Evolutionary conservation across 23 red algal genomes (phyloP).

Genomic region (Gracilaria gracilis): DNA sequence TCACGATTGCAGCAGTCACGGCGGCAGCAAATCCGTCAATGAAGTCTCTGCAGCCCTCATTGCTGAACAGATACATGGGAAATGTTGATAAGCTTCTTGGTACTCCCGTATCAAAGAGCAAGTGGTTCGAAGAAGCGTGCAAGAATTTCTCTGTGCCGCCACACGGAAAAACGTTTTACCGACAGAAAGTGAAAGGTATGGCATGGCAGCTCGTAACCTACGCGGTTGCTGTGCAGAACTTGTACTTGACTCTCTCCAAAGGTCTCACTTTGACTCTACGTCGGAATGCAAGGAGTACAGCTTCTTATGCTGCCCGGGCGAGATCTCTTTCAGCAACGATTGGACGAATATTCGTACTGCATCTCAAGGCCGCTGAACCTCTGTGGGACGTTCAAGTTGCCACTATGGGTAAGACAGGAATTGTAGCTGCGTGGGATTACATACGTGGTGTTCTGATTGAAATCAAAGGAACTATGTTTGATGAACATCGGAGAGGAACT

Average conservation of each 20-base stretch:
- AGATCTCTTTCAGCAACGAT: slow-evolving; percentile 53
- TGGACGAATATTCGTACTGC: slow-evolving; percentile 68
- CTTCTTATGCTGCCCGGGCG: slow-evolving; percentile 33
- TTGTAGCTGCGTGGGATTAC: slow-evolving; percentile 83
- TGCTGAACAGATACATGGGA: neutral
- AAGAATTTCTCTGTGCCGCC: slow-evolving; percentile 54
- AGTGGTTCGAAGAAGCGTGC: slow-evolving; percentile 37
- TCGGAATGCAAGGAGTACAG: slow-evolving; percentile 27
- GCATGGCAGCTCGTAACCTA: slow-evolving; percentile 75
- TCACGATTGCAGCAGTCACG: slow-evolving; percentile 54
- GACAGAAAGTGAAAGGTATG: slow-evolving; percentile 63
- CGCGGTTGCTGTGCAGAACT: slow-evolving; percentile 61
- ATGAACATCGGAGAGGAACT: slow-evolving; percentile 51
- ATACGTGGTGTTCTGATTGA: slow-evolving; percentile 66
- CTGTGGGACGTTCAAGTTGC: slow-evolving; percentile 61
- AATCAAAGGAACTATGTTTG: slow-evolving; percentile 73
- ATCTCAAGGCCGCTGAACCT: slow-evolving; percentile 56
- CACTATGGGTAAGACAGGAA: slow-evolving; percentile 42
- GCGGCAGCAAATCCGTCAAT: slow-evolving; percentile 42
- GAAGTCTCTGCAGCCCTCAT: slow-evolving; percentile 26
- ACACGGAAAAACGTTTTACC: neutral
- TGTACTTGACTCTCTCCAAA: slow-evolving; percentile 65
- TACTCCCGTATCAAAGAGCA: slow-evolving; percentile 10
- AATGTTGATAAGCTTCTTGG: slow-evolving; percentile 35
- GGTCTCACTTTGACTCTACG: slow-evolving; percentile 27